Base-by-base conservation (phyloP, 1,139 yeast genomes). In the Lipomyces yarrowii region DNA sequence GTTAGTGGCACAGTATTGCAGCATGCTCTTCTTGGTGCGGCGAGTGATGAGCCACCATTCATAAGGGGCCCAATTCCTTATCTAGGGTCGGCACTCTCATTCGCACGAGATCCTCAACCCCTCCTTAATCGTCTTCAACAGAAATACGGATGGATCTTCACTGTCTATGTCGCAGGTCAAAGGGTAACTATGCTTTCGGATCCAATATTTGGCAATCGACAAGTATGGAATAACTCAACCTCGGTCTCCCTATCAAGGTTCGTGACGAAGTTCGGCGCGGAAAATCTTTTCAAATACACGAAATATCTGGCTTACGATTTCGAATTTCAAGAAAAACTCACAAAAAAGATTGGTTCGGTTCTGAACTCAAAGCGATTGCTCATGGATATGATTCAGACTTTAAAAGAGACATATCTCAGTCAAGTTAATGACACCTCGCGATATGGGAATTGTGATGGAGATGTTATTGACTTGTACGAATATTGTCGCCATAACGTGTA, bases 1-100 rank as follows among this genome's bases (percentile, higher is more conserved):
- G n/a, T 15, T 39, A 6, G 46, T 39, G n/a, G 46, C 8, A 2
- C n/a, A n/a, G 6, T 39, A 18, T n/a, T 39, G 18, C 46, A 39
- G 7, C 52, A 61, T 32, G 61, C 52, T 53, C n/a, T 42, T 5
- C 33, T 57, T 5, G 54, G 42, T 5, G 48, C 60, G 13, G 39
- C 59, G 5, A 42, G 39, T 10, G 64, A 61, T 30, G 59, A 59
- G 2, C 70, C 70, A 21, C 68, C 65, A 3, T 37, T 67, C 1
- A 51, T 57, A 30, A 66, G 59, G 35, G 70, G 70, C 26, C 6
- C n/a, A 18, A 37, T 67, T 18, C 70, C 70, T 1, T 13, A 61
- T 23, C 51, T 67, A 13, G 70, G 70, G 1, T 57, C 39, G 26
- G 69, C 57, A 5, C 56, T 61, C 18, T 55, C 63, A 32, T 55